Percentiles rank a stretch among this genome's conserved stretches.
phyloP scores from a whole-genome alignment of 345 rosid genomes.

The Microcos paniculata region DNA sequence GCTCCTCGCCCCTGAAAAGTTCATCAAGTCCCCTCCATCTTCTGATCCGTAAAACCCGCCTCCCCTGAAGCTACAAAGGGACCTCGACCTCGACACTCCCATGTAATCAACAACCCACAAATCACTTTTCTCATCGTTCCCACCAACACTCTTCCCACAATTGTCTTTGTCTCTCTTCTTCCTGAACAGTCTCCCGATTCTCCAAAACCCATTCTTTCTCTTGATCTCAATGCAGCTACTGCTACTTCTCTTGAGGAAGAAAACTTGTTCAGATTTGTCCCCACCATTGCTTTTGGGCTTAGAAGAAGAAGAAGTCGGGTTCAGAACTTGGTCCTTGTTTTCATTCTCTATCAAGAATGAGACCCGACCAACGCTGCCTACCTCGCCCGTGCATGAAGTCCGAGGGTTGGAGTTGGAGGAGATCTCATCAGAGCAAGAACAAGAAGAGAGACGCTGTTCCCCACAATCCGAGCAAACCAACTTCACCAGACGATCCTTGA shows the following conservation, averaged over 20 bases:
- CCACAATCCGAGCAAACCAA: conserved; percentile 93
- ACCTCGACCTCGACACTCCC: conserved; percentile 84
- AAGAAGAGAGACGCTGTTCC: conserved; percentile 85
- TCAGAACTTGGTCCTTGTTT: conserved; percentile 30
- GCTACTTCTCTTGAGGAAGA: conserved; percentile 68
- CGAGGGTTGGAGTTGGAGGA: conserved; percentile 64
- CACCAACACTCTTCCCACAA: conserved; percentile 36
- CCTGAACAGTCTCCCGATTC: conserved; percentile 65
- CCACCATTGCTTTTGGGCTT: conserved; percentile 28
- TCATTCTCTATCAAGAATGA: conserved; percentile 82
- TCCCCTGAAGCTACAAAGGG: conserved; percentile 80
- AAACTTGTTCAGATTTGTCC: conserved; percentile 49
- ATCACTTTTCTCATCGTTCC: conserved; percentile 53
- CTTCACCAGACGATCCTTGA: conserved; percentile 75
- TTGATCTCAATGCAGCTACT: conserved; percentile 88
- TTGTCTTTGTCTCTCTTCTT: conserved; percentile 43
- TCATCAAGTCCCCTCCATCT: conserved; percentile 51
- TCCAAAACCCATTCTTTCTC: conserved; percentile 73
- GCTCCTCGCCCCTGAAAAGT: conserved; percentile 54
- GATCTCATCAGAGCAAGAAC: conserved; percentile 71
- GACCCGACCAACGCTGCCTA: conserved; percentile 66
- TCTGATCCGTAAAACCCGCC: conserved; percentile 59
- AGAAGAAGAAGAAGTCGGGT: conserved; percentile 10
- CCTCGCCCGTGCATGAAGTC: conserved; percentile 53
- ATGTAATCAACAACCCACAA: conserved; percentile 71